A percentile compares a stretch with the other conserved stretches of the same genome.
These are phyloP conservation scores for Amanita phalloides DNA, from an alignment of 768 basidiomycete species.

Conservation along the genomic window DNA sequence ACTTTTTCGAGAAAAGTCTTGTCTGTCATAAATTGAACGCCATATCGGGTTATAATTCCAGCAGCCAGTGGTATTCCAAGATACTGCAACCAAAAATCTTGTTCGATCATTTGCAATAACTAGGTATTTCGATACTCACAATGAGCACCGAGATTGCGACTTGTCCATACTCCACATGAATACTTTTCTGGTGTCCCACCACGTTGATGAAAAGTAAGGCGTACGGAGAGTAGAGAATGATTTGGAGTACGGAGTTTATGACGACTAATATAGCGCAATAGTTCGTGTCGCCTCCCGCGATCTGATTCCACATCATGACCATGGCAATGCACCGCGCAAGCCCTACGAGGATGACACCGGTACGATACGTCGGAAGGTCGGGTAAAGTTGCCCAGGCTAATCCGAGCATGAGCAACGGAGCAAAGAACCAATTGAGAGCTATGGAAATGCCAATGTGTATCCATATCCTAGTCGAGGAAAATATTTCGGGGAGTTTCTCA, in stretches of 20 bases:
- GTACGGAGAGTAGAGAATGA: constrained; percentile 29
- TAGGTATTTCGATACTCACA: constrained; percentile 28
- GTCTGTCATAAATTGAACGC: constrained; percentile 32
- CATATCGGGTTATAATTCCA: constrained; percentile 59
- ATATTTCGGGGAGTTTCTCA: constrained; percentile 50
- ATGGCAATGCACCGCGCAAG: constrained; percentile 63
- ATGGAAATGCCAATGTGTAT: constrained; percentile 59
- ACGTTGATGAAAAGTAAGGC: constrained; percentile 59
- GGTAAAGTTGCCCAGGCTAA: constrained; percentile 81
- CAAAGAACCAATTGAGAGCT: constrained; percentile 70
- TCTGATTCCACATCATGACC: constrained; percentile 75
- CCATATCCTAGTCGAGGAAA: constrained; percentile 47
- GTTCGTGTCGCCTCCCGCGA: constrained; percentile 17
- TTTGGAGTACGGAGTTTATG: constrained; percentile 72
- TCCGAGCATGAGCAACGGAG: constrained; percentile 77
- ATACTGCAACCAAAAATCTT: constrained; percentile 26
- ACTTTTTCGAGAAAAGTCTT: constrained; percentile 29
- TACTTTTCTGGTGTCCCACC: constrained; percentile 33
- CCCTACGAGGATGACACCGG: constrained; percentile 78
- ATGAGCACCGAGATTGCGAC: constrained; percentile 47
- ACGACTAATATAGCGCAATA: constrained; percentile 58
- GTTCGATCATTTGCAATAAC: too few species aligned
- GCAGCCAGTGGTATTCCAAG: constrained; percentile 26
- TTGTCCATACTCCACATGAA: constrained; percentile 16
- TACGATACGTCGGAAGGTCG: constrained; percentile 63